A percentile compares a stretch with the other conserved stretches of the same genome.
Conservation (phyloP, 495 filamentous ascomycete species). For the Xylaria flabelliformis region DNA sequence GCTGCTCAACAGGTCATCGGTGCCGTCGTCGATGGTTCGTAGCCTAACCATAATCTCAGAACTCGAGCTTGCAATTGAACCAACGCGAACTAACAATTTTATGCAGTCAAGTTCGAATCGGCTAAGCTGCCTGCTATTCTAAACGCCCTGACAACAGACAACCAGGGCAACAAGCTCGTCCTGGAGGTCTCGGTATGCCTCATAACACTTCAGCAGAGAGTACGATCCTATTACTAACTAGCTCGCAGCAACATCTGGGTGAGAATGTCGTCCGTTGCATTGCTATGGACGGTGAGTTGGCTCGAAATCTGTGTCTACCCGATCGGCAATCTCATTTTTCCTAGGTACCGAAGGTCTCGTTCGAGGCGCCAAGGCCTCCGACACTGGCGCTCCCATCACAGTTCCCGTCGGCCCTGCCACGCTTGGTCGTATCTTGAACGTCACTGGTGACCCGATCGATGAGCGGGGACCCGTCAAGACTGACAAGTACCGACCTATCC, state of each 20-base stretch:
- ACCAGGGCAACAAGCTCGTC: constrained; percentile 92
- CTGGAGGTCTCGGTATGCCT: constrained; percentile 93
- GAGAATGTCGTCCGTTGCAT: constrained; percentile 99
- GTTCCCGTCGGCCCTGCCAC: constrained; percentile 95
- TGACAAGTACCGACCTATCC: constrained; percentile 84
- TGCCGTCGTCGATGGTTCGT: constrained; percentile 79
- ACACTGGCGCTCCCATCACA: constrained; percentile 95
- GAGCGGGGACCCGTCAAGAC: constrained; percentile 98
- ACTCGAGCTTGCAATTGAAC: background rate
- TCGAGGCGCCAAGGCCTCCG: constrained; percentile 81
- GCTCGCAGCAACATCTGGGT: constrained; percentile 92
- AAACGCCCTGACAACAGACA: constrained; percentile 90
- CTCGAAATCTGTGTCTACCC: constrained; percentile 23
- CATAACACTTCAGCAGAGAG: constrained; percentile 27
- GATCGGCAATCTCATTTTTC: constrained; percentile 38
- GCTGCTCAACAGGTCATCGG: constrained; percentile 62
- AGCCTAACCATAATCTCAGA: constrained; percentile 13
- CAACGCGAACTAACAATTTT: constrained; percentile 30
- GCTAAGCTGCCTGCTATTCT: constrained; percentile 96
- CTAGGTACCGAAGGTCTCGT: constrained; percentile 98
- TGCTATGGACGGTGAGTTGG: constrained; percentile 96
- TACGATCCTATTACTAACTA: constrained; percentile 46
- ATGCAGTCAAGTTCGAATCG: constrained; percentile 85
- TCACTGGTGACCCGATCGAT: constrained; percentile 99
- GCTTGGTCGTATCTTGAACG: constrained; percentile 99